These are phyloP conservation scores for Nicotiana knightiana DNA, from an alignment of 257 asterid species.

Conservation along the genomic window DNA sequence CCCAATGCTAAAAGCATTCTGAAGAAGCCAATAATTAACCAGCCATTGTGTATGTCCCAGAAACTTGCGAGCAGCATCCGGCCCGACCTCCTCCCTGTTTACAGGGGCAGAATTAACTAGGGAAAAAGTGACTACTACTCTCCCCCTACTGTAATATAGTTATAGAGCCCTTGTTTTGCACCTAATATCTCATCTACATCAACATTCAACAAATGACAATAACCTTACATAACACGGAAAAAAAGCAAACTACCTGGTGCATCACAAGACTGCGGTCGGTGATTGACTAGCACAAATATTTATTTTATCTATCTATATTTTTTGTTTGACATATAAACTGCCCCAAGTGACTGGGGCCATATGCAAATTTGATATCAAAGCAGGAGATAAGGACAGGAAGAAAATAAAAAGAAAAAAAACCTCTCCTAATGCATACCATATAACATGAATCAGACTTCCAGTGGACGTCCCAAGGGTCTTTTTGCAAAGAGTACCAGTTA, in stretches of 20 bases:
- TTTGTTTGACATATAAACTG: neutral
- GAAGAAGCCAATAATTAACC: constrained; percentile 97
- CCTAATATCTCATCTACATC: neutral
- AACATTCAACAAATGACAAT: neutral
- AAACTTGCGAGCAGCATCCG: constrained; percentile 98
- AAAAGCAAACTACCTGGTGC: neutral
- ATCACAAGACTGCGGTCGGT: neutral
- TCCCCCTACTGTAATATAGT: neutral
- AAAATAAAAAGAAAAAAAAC: neutral
- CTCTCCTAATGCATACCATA: constrained; percentile 48
- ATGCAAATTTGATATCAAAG: neutral
- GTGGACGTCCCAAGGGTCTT: constrained; percentile 94
- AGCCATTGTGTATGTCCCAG: constrained; percentile 99
- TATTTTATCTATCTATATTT: neutral
- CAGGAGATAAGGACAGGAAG: neutral
- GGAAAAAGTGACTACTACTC: neutral
- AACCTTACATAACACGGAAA: neutral
- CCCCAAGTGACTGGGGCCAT: neutral
- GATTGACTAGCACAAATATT: too few relatives aligned
- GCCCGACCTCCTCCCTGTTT: constrained; percentile 98
- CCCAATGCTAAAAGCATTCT: constrained; percentile 92
- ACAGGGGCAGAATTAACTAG: constrained; percentile 9
- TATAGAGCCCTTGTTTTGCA: neutral
- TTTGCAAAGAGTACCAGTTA: constrained; percentile 94
- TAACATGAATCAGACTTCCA: constrained; percentile 97